A percentile compares a stretch with the other conserved stretches of the same genome.
Evolutionary conservation across 306 rosid genomes (phyloP).

Genomic region (Begonia masoniana): DNA sequence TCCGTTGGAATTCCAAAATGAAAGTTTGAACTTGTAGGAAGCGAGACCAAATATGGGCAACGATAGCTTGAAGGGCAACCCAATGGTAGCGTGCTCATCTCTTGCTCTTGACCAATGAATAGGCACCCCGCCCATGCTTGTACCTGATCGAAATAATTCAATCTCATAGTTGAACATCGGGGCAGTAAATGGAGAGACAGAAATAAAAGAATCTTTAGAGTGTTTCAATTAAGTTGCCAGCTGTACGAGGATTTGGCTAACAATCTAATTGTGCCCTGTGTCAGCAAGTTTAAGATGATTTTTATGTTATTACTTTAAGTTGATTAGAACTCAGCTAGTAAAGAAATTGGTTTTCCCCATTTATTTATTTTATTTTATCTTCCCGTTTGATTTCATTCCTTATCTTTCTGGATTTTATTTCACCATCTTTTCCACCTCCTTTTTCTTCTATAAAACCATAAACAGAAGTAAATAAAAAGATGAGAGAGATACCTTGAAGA

Average conservation of each 20-base stretch:
- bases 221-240: too few relatives aligned
- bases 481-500: constrained; percentile 26
- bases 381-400: too few relatives aligned
- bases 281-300: too few relatives aligned
- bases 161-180: not conserved
- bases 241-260: too few relatives aligned
- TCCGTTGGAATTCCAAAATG: constrained; percentile 61
- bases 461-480: constrained; percentile 5
- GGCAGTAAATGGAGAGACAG: not conserved
- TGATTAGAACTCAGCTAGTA: too few relatives aligned
- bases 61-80: constrained; percentile 34
- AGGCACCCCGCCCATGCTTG: constrained; percentile 36
- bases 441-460: not conserved
- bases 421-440: too few relatives aligned
- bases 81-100: constrained; percentile 21
- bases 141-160: constrained; percentile 30
- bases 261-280: too few relatives aligned
- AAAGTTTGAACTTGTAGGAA: constrained; percentile 51
- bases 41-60: constrained; percentile 77
- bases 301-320: too few relatives aligned
- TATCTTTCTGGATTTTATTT: too few relatives aligned
- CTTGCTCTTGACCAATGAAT: constrained; percentile 27
- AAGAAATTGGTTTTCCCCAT: too few relatives aligned
- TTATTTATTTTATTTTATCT: too few relatives aligned
- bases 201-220: not conserved